phyloP scores from a whole-genome alignment of 164 flowering plant species.

The Annona cherimola region DNA sequence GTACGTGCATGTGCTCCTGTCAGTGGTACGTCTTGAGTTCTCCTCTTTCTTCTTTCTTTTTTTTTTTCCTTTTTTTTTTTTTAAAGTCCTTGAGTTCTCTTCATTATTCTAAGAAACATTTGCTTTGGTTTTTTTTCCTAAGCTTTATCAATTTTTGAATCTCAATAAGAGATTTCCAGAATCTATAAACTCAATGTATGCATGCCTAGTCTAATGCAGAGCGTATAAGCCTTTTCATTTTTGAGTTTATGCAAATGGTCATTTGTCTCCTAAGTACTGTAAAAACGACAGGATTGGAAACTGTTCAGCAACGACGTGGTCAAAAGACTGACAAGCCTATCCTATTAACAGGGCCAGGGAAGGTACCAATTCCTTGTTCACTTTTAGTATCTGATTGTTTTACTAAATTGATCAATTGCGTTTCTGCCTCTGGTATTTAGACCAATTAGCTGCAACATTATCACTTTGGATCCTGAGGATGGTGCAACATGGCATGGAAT shows the following conservation, averaged over 20 bases:
- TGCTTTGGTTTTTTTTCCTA: too few relatives aligned
- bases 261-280: neutral
- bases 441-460: too few relatives aligned
- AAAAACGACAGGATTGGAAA: constrained; percentile 58
- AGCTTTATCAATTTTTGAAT: too few relatives aligned
- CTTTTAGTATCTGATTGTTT: neutral
- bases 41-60: neutral
- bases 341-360: constrained; percentile 93
- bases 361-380: constrained; percentile 37
- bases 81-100: neutral
- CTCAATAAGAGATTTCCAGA: too few relatives aligned
- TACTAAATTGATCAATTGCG: too few relatives aligned
- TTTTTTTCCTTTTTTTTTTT: neutral
- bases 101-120: too few relatives aligned
- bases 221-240: too few relatives aligned
- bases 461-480: too few relatives aligned
- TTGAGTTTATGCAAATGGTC: neutral
- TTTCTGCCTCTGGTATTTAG: too few relatives aligned
- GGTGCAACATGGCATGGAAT: too few relatives aligned
- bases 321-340: constrained; percentile 78
- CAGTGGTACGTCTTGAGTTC: constrained; percentile 38
- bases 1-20: constrained; percentile 90
- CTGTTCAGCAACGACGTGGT: constrained; percentile 80
- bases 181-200: too few relatives aligned
- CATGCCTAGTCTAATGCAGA: too few relatives aligned